Percentiles rank a stretch among this genome's conserved stretches.
These are phyloP conservation scores for Zizania palustris DNA, from an alignment of 202 grass and related monocot species.

Conservation along the genomic window DNA sequence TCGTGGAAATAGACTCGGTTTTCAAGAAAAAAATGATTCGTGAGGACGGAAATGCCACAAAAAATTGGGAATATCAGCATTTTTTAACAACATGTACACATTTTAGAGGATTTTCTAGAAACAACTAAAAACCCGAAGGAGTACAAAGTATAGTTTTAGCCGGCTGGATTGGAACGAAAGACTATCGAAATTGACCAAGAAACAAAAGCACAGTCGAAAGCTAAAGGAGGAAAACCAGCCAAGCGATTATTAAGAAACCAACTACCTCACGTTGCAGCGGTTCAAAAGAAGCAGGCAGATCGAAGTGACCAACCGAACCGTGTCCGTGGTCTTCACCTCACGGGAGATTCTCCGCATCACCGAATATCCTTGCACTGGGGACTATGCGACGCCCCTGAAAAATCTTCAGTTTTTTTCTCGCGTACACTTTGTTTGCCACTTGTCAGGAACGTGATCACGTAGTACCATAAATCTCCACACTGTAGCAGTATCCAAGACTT, in stretches of 20 bases:
- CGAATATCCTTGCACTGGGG: conserved; percentile 59
- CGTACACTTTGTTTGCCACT: neutral
- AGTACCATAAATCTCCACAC: neutral
- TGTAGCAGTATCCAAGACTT: neutral
- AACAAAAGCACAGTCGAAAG: neutral
- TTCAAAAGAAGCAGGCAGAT: conserved; percentile 24
- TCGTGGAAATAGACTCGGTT: too few species aligned
- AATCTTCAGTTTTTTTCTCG: neutral
- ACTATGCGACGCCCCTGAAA: neutral
- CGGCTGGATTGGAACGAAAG: neutral
- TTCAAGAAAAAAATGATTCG: too few species aligned
- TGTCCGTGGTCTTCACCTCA: neutral
- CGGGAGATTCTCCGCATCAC: conserved; percentile 55
- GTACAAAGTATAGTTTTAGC: neutral
- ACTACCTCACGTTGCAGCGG: neutral
- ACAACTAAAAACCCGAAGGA: too few species aligned
- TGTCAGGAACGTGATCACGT: neutral
- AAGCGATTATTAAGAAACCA: neutral
- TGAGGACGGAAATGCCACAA: too few species aligned
- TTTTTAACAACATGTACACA: too few species aligned
- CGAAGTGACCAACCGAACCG: neutral
- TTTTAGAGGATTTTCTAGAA: too few species aligned
- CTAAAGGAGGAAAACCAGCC: too few species aligned
- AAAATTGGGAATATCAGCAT: too few species aligned
- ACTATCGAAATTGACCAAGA: neutral